A percentile compares a stretch with the other conserved stretches of the same genome.
Evolutionary conservation across 768 basidiomycete species (phyloP).

Genomic region (Suillus alpinus): DNA sequence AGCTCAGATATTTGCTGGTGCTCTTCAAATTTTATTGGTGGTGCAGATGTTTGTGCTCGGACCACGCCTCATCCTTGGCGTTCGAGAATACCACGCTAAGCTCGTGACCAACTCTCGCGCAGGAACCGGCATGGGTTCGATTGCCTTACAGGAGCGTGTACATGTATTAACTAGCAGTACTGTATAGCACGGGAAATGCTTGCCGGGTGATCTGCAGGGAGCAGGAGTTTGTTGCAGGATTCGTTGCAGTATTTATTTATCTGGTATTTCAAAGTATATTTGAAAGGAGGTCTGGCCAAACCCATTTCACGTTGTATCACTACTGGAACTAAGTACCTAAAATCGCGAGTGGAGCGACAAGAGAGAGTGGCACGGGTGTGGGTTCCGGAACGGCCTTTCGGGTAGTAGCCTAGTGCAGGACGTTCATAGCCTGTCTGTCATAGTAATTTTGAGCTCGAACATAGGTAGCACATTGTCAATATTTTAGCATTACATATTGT

Average conservation of each 20-base stretch:
- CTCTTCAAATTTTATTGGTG: neutral
- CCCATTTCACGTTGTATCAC: neutral
- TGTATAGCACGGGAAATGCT: neutral
- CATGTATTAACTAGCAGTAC: neutral
- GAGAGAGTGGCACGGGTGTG: too few relatives aligned
- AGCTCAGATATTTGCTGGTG: too few relatives aligned
- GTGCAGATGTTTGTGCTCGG: neutral
- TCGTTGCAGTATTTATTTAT: neutral
- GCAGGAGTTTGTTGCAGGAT: neutral
- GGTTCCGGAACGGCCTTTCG: too few relatives aligned
- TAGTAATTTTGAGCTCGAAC: too few relatives aligned
- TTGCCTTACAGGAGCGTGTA: neutral
- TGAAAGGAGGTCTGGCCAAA: neutral
- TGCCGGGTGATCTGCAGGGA: neutral
- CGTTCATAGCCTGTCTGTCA: too few relatives aligned
- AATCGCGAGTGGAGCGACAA: too few relatives aligned
- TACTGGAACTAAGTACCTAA: neutral
- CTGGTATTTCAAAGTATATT: neutral
- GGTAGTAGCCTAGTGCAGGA: too few relatives aligned
- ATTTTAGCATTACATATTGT: too few relatives aligned
- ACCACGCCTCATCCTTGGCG: neutral
- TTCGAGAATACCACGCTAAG: neutral
- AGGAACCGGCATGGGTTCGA: neutral
- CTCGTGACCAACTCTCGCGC: neutral
- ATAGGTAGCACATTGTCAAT: too few relatives aligned